Percentiles rank a stretch among this genome's conserved stretches.
phyloP scores from a whole-genome alignment of 2,329 filamentous ascomycete species.

The Meredithiella fracta region DNA sequence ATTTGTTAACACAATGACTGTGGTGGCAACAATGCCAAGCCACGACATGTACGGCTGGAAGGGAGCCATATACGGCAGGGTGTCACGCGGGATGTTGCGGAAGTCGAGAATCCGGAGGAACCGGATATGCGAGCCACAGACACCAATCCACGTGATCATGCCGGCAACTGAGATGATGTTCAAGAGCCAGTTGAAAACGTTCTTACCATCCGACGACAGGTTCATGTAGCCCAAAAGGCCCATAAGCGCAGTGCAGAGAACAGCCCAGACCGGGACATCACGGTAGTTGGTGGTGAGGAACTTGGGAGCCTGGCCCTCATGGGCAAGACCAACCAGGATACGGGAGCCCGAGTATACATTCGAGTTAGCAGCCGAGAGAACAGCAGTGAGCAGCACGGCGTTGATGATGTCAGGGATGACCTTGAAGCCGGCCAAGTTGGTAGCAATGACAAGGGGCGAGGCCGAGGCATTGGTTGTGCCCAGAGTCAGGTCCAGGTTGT shows the following conservation, averaged over 20 bases:
- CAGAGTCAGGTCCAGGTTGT: slow-evolving; percentile 36
- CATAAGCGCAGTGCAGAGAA: slow-evolving; percentile 34
- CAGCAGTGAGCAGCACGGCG: slow-evolving; percentile 59
- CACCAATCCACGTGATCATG: slow-evolving; percentile 55
- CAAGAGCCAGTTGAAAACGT: slow-evolving; percentile 57
- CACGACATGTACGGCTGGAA: slow-evolving; percentile 48
- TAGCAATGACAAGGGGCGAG: slow-evolving; percentile 48
- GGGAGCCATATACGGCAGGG: slow-evolving; percentile 44
- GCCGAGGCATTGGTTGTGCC: slow-evolving; percentile 41
- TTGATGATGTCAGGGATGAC: slow-evolving; percentile 58
- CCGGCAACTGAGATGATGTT: slow-evolving; percentile 54
- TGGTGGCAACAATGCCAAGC: slow-evolving; percentile 49
- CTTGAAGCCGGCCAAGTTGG: slow-evolving; percentile 43
- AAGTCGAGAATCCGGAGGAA: slow-evolving; percentile 44
- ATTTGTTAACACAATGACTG: slow-evolving; percentile 48
- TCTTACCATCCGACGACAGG: slow-evolving; percentile 37
- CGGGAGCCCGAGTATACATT: slow-evolving; percentile 59
- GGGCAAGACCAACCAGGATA: slow-evolving; percentile 48
- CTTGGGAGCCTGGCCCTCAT: slow-evolving; percentile 44
- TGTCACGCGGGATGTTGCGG: slow-evolving; percentile 39
- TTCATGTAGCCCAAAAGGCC: slow-evolving; percentile 53
- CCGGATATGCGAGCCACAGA: slow-evolving; percentile 45
- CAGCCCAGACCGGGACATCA: slow-evolving; percentile 44
- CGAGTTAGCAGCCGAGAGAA: slow-evolving; percentile 62
- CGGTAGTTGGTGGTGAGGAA: slow-evolving; percentile 43